These are phyloP conservation scores for Ajuga chamaepitys DNA, from an alignment of 257 asterid genomes.

Conservation along the genomic window DNA sequence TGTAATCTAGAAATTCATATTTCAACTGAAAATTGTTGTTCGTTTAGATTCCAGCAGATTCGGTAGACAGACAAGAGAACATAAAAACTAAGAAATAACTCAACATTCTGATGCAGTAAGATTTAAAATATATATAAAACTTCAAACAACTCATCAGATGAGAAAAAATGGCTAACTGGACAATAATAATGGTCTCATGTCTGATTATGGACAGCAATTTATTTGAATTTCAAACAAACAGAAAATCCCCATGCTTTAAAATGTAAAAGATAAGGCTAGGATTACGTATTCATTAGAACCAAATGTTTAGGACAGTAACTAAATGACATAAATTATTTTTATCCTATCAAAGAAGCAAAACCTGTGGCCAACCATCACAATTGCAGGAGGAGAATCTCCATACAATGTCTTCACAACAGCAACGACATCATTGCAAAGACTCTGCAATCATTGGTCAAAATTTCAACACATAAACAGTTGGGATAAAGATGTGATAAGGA, in stretches of 20 bases:
- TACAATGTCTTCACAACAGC: constrained; percentile 80
- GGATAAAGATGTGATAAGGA: background rate
- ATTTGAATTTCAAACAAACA: background rate
- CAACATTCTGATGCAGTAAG: background rate
- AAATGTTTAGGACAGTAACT: constrained; percentile 1
- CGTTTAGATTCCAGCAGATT: background rate
- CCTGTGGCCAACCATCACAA: constrained; percentile 98
- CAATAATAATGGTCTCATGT: background rate
- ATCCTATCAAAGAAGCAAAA: constrained; percentile 21
- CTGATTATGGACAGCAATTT: background rate
- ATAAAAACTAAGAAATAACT: background rate
- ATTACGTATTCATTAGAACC: background rate
- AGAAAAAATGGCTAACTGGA: constrained; percentile 1
- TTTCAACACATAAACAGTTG: constrained; percentile 12
- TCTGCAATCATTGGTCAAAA: constrained; percentile 39
- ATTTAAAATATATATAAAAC: background rate
- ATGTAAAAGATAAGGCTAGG: background rate
- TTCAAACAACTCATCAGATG: background rate
- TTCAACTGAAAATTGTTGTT: background rate
- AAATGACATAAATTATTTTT: background rate
- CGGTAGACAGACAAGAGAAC: constrained; percentile 5
- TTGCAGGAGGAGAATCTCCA: constrained; percentile 89
- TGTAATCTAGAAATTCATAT: background rate
- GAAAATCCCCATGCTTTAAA: background rate
- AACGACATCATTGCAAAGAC: constrained; percentile 70